Evolutionary conservation across 805 yeast species (phyloP).

Genomic region (Ogataea pignaliae): DNA sequence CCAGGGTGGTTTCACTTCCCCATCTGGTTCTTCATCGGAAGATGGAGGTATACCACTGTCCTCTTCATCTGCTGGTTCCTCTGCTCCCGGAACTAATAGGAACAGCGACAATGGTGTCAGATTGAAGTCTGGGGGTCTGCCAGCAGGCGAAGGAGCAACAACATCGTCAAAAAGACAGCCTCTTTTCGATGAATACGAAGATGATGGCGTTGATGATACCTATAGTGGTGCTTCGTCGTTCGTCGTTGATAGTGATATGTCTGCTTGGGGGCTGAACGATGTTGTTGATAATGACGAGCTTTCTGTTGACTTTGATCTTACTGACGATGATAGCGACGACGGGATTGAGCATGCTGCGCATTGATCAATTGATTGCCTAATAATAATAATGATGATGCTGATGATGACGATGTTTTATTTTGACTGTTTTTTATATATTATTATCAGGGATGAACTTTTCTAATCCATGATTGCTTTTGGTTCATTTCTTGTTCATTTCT

Average conservation of each 20-base stretch:
- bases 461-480: not conserved
- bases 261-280: not conserved
- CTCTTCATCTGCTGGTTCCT: too few relatives aligned
- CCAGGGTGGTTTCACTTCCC: too few relatives aligned
- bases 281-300: not conserved
- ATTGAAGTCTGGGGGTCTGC: not conserved
- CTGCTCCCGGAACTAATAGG: too few relatives aligned
- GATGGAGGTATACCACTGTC: too few relatives aligned
- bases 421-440: not conserved
- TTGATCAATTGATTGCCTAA: too few relatives aligned
- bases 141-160: not conserved
- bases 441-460: too few relatives aligned
- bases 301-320: not conserved
- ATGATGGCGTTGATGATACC: too few relatives aligned
- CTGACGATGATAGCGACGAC: constrained; percentile 27
- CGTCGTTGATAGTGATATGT: not conserved
- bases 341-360: constrained; percentile 24
- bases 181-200: too few relatives aligned
- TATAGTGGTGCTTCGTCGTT: not conserved
- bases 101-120: not conserved
- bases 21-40: too few relatives aligned
- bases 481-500: not conserved
- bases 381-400: too few relatives aligned
- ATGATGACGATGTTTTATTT: not conserved
- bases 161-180: too few relatives aligned